Percentiles rank a stretch among this genome's conserved stretches.
phyloP scores from a whole-genome alignment of 768 basidiomycete species.

The Auricularia sp. region DNA sequence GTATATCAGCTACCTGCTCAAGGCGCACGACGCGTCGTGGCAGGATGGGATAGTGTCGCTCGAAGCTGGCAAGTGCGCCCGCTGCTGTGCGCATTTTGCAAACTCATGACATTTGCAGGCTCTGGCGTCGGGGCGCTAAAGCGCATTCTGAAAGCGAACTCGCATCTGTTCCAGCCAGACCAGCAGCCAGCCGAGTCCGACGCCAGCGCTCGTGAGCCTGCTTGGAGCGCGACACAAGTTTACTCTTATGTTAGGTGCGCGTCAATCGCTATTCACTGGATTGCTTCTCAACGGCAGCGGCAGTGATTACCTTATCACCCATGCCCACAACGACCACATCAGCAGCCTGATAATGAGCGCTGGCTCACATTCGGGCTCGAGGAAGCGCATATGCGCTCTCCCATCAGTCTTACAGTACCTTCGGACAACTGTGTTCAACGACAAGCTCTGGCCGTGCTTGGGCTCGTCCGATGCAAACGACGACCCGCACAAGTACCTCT shows the following conservation, averaged over 20 bases:
- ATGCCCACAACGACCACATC: slow-evolving; percentile 88
- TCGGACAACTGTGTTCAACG: slow-evolving; percentile 57
- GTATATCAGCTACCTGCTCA: slow-evolving; percentile 69
- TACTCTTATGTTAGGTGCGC: slow-evolving; percentile 46
- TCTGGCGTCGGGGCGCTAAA: slow-evolving; percentile 76
- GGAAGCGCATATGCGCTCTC: slow-evolving; percentile 56
- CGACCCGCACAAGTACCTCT: slow-evolving; percentile 43
- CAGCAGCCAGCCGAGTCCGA: slow-evolving; percentile 9
- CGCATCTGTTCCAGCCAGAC: slow-evolving; percentile 38
- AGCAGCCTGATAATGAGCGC: slow-evolving; percentile 74
- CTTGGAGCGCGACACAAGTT: slow-evolving; percentile 37
- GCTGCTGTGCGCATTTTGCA: slow-evolving; percentile 1
- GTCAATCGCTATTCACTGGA: slow-evolving; percentile 14
- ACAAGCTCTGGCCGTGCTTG: slow-evolving; percentile 77
- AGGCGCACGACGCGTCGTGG: slow-evolving; percentile 58
- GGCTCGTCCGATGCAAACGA: slow-evolving; percentile 67
- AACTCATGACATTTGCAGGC: slow-evolving; percentile 35
- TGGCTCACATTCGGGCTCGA: slow-evolving; percentile 54
- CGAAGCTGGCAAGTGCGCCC: slow-evolving; percentile 63
- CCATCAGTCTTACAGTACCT: slow-evolving; percentile 56
- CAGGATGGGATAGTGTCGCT: slow-evolving; percentile 71
- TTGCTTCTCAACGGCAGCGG: slow-evolving; percentile 18
- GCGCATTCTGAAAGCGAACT: slow-evolving; percentile 46
- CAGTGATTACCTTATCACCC: slow-evolving; percentile 45
- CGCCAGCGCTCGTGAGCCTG: slow-evolving; percentile 8